These are phyloP conservation scores for Cryptomeria japonica DNA, from an alignment of 75 land plant species.

Conservation along the genomic window DNA sequence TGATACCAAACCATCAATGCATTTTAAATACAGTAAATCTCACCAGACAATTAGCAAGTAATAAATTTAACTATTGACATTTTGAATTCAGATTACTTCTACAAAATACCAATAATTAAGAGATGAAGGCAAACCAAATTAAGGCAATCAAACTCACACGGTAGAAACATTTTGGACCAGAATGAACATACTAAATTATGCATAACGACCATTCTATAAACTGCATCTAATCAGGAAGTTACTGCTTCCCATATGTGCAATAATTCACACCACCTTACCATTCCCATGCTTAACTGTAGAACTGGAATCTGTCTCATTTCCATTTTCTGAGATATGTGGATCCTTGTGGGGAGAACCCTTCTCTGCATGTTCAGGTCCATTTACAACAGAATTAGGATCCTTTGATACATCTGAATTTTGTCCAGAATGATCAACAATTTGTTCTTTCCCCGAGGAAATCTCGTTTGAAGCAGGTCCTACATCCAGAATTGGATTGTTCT, in stretches of 20 bases:
- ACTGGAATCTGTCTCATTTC: neutral
- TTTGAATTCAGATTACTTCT: neutral
- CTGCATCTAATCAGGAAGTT: neutral
- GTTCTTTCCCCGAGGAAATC: neutral
- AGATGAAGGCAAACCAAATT: neutral
- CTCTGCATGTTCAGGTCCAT: slow-evolving; percentile 25
- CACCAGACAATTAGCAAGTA: neutral
- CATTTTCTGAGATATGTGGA: neutral
- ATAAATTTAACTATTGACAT: neutral
- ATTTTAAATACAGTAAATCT: neutral
- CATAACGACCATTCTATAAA: neutral
- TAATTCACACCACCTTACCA: neutral
- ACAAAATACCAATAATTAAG: too few species aligned
- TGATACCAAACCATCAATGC: slow-evolving; percentile 21
- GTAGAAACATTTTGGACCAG: neutral
- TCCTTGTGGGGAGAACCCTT: neutral
- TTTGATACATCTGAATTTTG: slow-evolving; percentile 3
- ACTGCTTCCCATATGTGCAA: neutral
- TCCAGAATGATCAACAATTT: neutral
- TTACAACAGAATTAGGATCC: slow-evolving; percentile 13
- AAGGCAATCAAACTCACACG: neutral
- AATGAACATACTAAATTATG: neutral
- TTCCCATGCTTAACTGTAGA: neutral
- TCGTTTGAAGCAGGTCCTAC: neutral
- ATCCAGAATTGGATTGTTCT: neutral